phyloP scores from a whole-genome alignment of 768 basidiomycete species.

The Coprinopsis sp. region DNA sequence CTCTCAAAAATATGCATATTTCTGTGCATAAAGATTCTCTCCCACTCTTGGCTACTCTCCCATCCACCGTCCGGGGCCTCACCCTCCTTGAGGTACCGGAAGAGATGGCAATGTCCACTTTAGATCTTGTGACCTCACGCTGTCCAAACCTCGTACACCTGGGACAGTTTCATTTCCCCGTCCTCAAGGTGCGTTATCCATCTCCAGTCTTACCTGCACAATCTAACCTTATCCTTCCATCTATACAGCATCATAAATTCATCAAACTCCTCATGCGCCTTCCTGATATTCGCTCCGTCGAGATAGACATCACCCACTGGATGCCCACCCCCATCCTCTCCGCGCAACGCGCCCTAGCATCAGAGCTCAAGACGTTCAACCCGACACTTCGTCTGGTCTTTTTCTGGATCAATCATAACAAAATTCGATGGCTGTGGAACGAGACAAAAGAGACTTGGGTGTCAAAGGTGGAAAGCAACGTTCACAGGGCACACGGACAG shows the following conservation, averaged over 20 bases:
- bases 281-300: constrained; percentile 25
- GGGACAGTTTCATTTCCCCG: constrained; percentile 26
- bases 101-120: constrained; percentile 14
- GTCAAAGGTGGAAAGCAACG: background rate
- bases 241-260: constrained; percentile 24
- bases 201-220: constrained; percentile 1
- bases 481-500: background rate
- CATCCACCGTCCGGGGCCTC: constrained; percentile 23
- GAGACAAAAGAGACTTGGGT: background rate
- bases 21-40: constrained; percentile 33
- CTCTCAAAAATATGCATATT: constrained; percentile 44
- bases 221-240: background rate
- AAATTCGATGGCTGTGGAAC: constrained; percentile 20
- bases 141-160: constrained; percentile 25
- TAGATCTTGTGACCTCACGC: constrained; percentile 17
- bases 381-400: constrained; percentile 22
- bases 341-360: constrained; percentile 28
- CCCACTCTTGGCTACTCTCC: constrained; percentile 20
- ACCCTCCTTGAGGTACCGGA: constrained; percentile 29
- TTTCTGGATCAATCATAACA: constrained; percentile 26
- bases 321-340: constrained; percentile 1
- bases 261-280: constrained; percentile 22
- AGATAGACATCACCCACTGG: constrained; percentile 31
- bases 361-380: constrained; percentile 28
- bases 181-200: constrained; percentile 19